Percentiles rank a stretch among this genome's conserved stretches.
Evolutionary conservation across 2,329 filamentous ascomycete genomes (phyloP).

Genomic region (Diaporthe amygdali): DNA sequence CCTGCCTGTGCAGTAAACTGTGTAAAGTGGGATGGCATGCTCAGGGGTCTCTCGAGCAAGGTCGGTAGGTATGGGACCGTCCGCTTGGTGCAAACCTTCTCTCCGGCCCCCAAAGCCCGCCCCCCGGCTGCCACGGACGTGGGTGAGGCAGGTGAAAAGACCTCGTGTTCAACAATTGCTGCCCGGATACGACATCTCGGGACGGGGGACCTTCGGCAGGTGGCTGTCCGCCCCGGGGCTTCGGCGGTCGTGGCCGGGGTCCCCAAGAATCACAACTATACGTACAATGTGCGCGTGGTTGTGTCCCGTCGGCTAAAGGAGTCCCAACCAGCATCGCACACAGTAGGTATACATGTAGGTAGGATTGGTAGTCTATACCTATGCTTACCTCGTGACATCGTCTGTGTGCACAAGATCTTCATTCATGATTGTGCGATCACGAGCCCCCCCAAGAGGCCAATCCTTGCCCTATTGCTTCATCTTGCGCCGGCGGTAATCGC

Average conservation of each 20-base stretch:
- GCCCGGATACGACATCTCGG: constrained; percentile 12
- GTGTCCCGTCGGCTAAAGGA: constrained; percentile 6
- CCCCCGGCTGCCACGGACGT: constrained; percentile 5
- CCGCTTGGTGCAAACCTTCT: constrained; percentile 14
- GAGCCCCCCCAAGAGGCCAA: background rate
- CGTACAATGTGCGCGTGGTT: background rate
- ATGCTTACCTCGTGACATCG: background rate
- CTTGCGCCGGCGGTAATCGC: background rate
- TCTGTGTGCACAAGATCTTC: background rate
- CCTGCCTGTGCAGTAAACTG: background rate
- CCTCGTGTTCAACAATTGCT: background rate
- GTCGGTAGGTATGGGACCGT: constrained; percentile 3
- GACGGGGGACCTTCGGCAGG: constrained; percentile 1
- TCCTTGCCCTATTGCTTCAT: constrained; percentile 10
- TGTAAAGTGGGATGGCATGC: constrained; percentile 2
- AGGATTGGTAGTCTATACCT: background rate
- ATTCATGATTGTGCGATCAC: background rate
- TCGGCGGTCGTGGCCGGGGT: constrained; percentile 1
- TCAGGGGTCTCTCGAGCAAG: background rate
- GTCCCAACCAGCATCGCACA: background rate
- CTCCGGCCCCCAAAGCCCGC: background rate
- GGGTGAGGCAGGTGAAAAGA: background rate
- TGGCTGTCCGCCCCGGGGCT: constrained; percentile 6
- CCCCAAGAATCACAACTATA: background rate
- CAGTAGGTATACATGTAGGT: too few relatives aligned